phyloP scores from a whole-genome alignment of 495 filamentous ascomycete genomes.

The Friedmanniomyces simplex region DNA sequence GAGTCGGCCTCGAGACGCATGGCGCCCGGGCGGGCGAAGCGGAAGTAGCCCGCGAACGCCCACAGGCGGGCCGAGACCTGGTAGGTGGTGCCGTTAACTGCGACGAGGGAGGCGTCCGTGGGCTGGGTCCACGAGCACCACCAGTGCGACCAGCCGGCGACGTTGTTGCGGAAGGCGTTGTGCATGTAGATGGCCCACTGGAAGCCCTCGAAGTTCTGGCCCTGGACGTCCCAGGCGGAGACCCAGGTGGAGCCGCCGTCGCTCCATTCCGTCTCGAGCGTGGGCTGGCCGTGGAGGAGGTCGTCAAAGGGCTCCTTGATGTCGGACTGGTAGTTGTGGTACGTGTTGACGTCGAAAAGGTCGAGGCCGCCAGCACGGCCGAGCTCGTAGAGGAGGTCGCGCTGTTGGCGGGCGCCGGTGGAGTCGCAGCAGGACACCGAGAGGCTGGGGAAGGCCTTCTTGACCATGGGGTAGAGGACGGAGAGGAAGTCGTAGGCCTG shows the following conservation, averaged over 20 bases:
- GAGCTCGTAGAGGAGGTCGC: conserved; percentile 19
- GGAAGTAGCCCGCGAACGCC: conserved; percentile 21
- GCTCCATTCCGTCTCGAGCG: conserved; percentile 19
- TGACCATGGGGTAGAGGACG: conserved; percentile 16
- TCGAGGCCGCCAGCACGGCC: conserved; percentile 6
- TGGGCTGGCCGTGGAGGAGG: conserved; percentile 15
- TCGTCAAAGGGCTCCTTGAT: conserved; percentile 15
- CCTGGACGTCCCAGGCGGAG: conserved; percentile 12
- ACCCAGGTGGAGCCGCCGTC: conserved; percentile 12
- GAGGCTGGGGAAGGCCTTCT: conserved; percentile 15
- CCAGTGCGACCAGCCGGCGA: conserved; percentile 19
- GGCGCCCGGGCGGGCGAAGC: conserved; percentile 18
- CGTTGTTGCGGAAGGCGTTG: conserved; percentile 19
- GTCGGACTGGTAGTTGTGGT: conserved; percentile 22
- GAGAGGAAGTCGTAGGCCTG: conserved; percentile 19
- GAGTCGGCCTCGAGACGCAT: conserved; percentile 9
- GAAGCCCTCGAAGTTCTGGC: conserved; percentile 20
- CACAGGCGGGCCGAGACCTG: conserved; percentile 16
- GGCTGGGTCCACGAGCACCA: conserved; percentile 13
- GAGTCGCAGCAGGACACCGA: conserved; percentile 16
- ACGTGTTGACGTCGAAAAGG: conserved; percentile 20
- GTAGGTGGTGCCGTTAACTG: conserved; percentile 14
- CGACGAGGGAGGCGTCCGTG: conserved; percentile 15
- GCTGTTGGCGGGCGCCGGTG: conserved; percentile 18
- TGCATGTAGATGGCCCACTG: conserved; percentile 23